Conservation (phyloP, 129 eudicot genomes). For the Mikania micrantha region DNA sequence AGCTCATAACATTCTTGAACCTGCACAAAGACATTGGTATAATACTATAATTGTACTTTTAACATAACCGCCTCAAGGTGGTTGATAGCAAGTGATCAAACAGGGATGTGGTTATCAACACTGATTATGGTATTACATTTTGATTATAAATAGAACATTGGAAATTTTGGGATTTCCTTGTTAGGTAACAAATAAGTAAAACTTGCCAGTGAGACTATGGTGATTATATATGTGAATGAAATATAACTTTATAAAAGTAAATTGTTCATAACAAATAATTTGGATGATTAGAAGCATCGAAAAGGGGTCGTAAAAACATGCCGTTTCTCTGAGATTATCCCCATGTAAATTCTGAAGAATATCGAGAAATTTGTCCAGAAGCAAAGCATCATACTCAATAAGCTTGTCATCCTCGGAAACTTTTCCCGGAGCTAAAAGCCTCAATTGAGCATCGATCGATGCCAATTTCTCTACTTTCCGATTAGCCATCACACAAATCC, state of each 20-base stretch:
- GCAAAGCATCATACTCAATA: conserved; percentile 84
- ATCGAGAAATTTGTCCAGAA: conserved; percentile 82
- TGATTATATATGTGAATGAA: too few species aligned
- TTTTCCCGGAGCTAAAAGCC: conserved; percentile 34
- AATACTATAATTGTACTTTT: not conserved
- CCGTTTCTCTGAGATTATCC: conserved; percentile 78
- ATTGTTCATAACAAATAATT: not conserved
- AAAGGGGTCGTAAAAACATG: not conserved
- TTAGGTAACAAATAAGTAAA: not conserved
- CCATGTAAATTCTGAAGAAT: conserved; percentile 94
- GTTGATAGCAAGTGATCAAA: too few species aligned
- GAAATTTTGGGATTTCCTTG: not conserved
- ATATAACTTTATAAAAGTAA: too few species aligned
- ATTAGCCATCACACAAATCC: conserved; percentile 20
- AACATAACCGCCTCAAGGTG: not conserved
- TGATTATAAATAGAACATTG: not conserved
- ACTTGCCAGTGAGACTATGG: not conserved
- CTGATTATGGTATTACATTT: not conserved
- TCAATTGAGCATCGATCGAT: conserved; percentile 36
- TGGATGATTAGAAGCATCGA: not conserved
- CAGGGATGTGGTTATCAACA: not conserved
- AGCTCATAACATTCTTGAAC: conserved; percentile 97
- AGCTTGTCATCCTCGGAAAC: conserved; percentile 48
- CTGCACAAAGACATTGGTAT: conserved; percentile 23
- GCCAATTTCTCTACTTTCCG: conserved; percentile 27